Evolutionary conservation across 768 basidiomycete species (phyloP).

Genomic region (Tylopilus vinaceipallidus): DNA sequence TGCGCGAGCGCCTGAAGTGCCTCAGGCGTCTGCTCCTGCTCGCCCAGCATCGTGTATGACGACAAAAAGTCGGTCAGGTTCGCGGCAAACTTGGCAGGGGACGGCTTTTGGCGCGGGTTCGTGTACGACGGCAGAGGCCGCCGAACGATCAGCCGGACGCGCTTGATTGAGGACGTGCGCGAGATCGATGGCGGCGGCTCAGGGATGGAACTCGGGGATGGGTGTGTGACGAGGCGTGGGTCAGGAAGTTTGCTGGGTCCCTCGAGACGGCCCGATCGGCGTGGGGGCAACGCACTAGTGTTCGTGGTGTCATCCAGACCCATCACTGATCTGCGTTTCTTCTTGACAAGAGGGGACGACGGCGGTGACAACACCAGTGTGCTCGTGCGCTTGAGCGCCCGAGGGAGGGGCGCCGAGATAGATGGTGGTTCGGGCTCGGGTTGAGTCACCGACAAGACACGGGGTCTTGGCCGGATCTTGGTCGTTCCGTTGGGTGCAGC

Average conservation of each 20-base stretch:
- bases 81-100: constrained; percentile 45
- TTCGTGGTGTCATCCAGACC: constrained; percentile 5
- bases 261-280: constrained; percentile 23
- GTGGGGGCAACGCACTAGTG: constrained; percentile 2
- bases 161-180: constrained; percentile 42
- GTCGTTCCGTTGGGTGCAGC: constrained; percentile 9
- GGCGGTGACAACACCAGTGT: constrained; percentile 20
- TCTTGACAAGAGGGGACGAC: constrained; percentile 18
- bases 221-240: background rate
- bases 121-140: constrained; percentile 58
- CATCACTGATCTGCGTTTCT: constrained; percentile 26
- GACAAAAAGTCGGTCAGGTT: constrained; percentile 57
- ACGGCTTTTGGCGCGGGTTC: constrained; percentile 66
- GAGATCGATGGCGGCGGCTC: constrained; percentile 6
- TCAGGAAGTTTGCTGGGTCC: constrained; percentile 13
- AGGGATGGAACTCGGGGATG: background rate
- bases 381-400: constrained; percentile 29
- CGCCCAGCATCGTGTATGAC: constrained; percentile 59
- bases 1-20: constrained; percentile 37
- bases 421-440: constrained; percentile 5
- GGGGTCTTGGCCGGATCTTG: constrained; percentile 10
- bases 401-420: constrained; percentile 6
- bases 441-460: background rate
- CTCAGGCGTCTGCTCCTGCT: constrained; percentile 44
- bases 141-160: constrained; percentile 65